phyloP scores from a whole-genome alignment of 1,139 yeast species.

The Blastobotrys arbuscula region DNA sequence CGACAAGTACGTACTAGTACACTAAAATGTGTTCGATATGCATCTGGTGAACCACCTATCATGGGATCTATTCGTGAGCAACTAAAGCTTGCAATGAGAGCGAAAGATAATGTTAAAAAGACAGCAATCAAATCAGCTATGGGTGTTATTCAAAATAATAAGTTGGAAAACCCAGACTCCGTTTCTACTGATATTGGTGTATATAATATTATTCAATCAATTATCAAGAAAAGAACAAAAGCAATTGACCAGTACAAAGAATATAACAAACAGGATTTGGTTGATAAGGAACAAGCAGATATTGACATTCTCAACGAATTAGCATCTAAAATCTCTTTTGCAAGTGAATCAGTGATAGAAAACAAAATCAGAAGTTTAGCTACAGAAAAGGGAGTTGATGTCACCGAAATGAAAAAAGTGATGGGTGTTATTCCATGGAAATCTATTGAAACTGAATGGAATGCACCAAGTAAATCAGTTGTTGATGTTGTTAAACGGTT shows the following conservation, averaged over 20 bases:
- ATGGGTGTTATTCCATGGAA: constrained; percentile 48
- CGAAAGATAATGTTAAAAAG: constrained; percentile 34
- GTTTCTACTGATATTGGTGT: constrained; percentile 46
- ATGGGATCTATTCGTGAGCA: constrained; percentile 32
- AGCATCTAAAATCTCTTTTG: constrained; percentile 43
- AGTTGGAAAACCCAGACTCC: constrained; percentile 45
- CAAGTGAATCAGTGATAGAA: constrained; percentile 46
- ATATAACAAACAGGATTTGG: constrained; percentile 52
- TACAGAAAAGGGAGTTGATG: constrained; percentile 29
- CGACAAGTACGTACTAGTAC: background rate
- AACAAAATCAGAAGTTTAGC: constrained; percentile 38
- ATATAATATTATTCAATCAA: constrained; percentile 44
- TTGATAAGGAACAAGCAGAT: constrained; percentile 50
- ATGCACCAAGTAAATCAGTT: constrained; percentile 39
- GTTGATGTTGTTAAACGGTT: constrained; percentile 28
- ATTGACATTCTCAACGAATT: constrained; percentile 43
- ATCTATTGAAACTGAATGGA: constrained; percentile 48
- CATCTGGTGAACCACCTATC: constrained; percentile 32
- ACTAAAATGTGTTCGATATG: constrained; percentile 11
- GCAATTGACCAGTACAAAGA: constrained; percentile 48
- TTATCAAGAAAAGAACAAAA: constrained; percentile 49
- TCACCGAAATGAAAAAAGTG: constrained; percentile 37
- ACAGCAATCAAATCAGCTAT: constrained; percentile 53
- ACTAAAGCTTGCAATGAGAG: constrained; percentile 34
- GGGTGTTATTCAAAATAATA: constrained; percentile 55